Evolutionary conservation across 495 filamentous ascomycete species (phyloP).

Genomic region (Aspergillus egyptiacus): DNA sequence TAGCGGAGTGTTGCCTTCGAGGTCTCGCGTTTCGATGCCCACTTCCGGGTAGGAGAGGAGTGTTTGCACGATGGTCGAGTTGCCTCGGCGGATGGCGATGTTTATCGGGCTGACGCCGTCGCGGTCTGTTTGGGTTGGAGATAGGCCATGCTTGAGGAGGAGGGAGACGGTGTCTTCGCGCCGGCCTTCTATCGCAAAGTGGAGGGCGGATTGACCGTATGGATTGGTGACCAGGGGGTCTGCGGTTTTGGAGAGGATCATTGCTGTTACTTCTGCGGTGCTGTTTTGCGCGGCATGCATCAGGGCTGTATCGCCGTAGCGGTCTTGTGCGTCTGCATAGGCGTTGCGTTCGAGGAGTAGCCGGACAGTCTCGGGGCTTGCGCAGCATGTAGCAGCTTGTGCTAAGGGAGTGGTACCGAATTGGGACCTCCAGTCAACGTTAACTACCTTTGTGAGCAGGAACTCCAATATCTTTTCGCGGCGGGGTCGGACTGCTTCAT

Average conservation of each 20-base stretch:
- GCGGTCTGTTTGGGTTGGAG: not conserved
- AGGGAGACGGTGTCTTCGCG: not conserved
- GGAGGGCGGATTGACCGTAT: not conserved
- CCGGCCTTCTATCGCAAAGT: not conserved
- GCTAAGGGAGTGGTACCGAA: not conserved
- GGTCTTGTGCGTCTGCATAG: not conserved
- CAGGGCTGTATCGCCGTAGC: not conserved
- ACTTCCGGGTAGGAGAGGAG: not conserved
- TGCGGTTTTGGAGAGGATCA: not conserved
- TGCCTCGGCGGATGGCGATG: not conserved
- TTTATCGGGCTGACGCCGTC: not conserved
- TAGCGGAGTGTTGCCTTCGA: not conserved
- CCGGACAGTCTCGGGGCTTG: not conserved
- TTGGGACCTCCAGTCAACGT: not conserved
- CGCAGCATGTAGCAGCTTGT: not conserved
- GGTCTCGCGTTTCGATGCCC: not conserved
- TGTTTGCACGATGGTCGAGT: not conserved
- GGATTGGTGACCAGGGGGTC: not conserved
- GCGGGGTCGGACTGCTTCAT: not conserved
- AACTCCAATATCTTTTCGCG: not conserved
- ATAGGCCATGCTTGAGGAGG: not conserved
- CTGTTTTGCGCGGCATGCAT: not conserved
- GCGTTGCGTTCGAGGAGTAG: not conserved
- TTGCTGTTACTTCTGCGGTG: not conserved
- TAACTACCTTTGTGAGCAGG: not conserved